phyloP scores from a whole-genome alignment of 768 basidiomycete species.

The Jaapia argillacea region DNA sequence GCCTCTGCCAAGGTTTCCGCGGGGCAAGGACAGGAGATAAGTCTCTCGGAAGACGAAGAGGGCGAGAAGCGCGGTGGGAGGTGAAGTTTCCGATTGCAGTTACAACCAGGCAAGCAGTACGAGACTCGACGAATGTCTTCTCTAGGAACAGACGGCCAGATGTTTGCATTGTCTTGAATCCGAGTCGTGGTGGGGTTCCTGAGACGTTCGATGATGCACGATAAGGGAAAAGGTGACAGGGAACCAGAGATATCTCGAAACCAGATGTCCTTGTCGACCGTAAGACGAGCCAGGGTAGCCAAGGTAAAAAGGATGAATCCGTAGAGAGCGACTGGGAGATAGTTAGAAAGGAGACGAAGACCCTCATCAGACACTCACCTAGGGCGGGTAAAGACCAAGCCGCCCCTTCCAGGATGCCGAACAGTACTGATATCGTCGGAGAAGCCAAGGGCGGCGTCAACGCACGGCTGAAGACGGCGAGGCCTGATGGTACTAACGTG shows the following conservation, averaged over 20 bases:
- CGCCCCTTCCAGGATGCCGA: neutral
- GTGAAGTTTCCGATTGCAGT: constrained; percentile 1
- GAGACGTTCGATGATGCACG: neutral
- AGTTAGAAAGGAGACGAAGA: neutral
- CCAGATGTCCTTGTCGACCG: neutral
- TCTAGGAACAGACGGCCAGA: neutral
- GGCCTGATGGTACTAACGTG: neutral
- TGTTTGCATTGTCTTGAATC: neutral
- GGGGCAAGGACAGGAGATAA: too few species aligned
- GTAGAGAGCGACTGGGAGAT: neutral
- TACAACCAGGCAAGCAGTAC: neutral
- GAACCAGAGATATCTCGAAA: neutral
- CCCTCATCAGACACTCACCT: neutral
- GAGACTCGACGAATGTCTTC: neutral
- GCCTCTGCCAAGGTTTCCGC: too few species aligned
- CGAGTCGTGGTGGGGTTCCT: neutral
- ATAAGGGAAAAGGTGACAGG: neutral
- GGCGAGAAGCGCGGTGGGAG: constrained; percentile 13
- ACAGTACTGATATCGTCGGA: neutral
- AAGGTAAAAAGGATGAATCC: neutral
- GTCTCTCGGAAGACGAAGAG: too few species aligned
- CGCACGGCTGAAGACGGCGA: neutral
- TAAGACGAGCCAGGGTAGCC: neutral
- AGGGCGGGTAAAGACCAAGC: neutral
- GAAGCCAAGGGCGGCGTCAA: neutral